Conservation (phyloP, 2,329 filamentous ascomycete genomes). For the Teratosphaeria zuluensis region DNA sequence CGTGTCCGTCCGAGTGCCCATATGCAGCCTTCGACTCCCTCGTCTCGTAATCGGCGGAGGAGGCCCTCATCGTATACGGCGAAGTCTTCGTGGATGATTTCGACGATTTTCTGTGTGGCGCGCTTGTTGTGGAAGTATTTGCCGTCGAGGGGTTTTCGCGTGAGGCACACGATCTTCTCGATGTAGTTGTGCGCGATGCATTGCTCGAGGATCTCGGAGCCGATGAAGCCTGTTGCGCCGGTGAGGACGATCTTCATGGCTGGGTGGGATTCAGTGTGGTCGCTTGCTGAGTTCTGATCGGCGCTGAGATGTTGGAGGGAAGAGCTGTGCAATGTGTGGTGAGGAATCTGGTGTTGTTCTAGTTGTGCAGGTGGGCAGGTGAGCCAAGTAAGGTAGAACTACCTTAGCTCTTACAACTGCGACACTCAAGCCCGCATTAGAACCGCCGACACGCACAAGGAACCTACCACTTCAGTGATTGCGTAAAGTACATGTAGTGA, state of each 20-base stretch:
- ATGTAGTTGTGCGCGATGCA: constrained; percentile 43
- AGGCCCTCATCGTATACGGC: constrained; percentile 39
- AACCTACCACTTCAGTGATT: neutral
- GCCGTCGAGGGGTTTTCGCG: constrained; percentile 20
- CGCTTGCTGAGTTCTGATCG: neutral
- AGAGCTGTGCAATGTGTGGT: no score
- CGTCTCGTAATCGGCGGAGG: constrained; percentile 27
- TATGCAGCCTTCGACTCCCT: constrained; percentile 37
- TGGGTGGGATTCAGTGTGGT: neutral
- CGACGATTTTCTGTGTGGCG: constrained; percentile 23
- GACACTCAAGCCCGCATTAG: neutral
- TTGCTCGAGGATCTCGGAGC: constrained; percentile 43
- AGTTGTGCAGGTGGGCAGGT: neutral
- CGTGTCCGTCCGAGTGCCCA: constrained; percentile 30
- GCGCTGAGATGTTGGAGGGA: no score
- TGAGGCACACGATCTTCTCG: constrained; percentile 29
- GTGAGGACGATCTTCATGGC: constrained; percentile 52
- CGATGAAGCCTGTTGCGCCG: constrained; percentile 50
- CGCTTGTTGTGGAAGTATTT: constrained; percentile 12
- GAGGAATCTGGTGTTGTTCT: no score
- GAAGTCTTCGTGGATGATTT: constrained; percentile 41
- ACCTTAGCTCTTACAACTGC: neutral
- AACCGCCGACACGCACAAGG: neutral
- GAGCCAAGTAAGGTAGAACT: neutral
- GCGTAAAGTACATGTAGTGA: neutral